Evolutionary conservation across 1,139 yeast genomes (phyloP), one percentile per base, ranked within the genome.

Genomic region (Blastobotrys elegans): DNA sequence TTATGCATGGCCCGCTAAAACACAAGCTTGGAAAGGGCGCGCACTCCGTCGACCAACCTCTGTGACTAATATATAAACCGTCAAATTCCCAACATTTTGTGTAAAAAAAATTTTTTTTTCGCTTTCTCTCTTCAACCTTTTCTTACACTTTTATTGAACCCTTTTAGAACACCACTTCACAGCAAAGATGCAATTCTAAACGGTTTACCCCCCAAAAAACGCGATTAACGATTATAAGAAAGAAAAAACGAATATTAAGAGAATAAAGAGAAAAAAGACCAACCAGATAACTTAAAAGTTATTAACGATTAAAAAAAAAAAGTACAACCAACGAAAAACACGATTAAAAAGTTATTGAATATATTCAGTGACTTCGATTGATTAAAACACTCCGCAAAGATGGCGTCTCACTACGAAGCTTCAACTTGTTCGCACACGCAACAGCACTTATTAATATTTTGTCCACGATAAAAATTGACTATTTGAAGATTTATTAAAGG

Each of bases 121-220:
- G 14, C 36, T 39, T 33, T 35, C 26, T 29, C 37, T 27, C 31
- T 24, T 5, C 27, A 24, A 24, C 27, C 27, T 24, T 33, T 33
- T 37, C n/a, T 22, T 13, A 17, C 17, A 24, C 20, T 18, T 3
- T 4, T 14, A 7, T 34, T 34, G 40, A 34, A 21, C 39, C 43
- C n/a, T 40, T 40, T 40, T 35, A 41, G 31, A 31, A n/a, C 32
- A 33, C 22, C 13, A 36, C 32, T 22, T 39, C 18, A 24, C 44
- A 39, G 49, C 32, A 42, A 47, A 45, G 38, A 51, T 46, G 49
- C 27, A 47, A 26, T 47, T 47, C 47, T 50, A 45, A 52, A 48
- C 47, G 41, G 40, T 46, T 49, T 35, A 35, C 30, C 50, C 38
- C 40, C 38, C 39, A 32, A n/a, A n/a, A 27, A 17, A 21, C n/a